Base-by-base conservation (phyloP, 495 filamentous ascomycete species). In the Neurospora tetraspora region DNA sequence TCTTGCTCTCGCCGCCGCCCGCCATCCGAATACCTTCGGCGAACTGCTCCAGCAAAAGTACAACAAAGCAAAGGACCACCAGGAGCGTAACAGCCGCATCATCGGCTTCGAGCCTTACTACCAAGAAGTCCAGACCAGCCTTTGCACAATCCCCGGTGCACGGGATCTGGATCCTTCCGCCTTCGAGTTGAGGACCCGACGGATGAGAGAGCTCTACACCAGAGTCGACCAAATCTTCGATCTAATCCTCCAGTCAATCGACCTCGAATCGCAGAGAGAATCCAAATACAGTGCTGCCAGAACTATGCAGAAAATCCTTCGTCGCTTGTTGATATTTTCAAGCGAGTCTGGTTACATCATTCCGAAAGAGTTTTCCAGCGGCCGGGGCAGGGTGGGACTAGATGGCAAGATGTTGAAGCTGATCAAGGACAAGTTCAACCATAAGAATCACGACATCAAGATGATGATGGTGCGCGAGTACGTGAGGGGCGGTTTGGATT, bases 321-420 rank as follows among this genome's bases (percentile, higher is more conserved):
- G 10, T 23, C 43, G 4, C 1, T 8, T 47, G 1, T 47, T 47
- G 43, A 12, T 23, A 11, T 23, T 23, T 1, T 12, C 43, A 12
- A 0, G 1, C n/a, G 9, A 20, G 1, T 47, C 6, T 6, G 43
- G 8, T 5, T 1, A 23, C 9, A 23, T 1, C 0, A 11, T 47
- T 1, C 45, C 45, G 10, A 1, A 12, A 0, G 45, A 23, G 0
- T 47, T 47, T 47, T 1, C 0, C 20, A 11, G 45, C 4, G n/a
- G 10, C 11, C 45, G 4, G 0, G 14, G 14, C 1, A 23, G n/a
- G 45, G 0, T 23, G 4, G 45, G 45, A 5, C 0, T 53, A 0
- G 45, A 53, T 53, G 45, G 45, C 45, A 53, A 53, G 10, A 53
- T 23, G 45, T 53, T 23, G 10, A 5, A 0, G n/a, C 4, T 53